Evolutionary conservation across 768 basidiomycete genomes (phyloP).

Genomic region (Auriculariales sp.): DNA sequence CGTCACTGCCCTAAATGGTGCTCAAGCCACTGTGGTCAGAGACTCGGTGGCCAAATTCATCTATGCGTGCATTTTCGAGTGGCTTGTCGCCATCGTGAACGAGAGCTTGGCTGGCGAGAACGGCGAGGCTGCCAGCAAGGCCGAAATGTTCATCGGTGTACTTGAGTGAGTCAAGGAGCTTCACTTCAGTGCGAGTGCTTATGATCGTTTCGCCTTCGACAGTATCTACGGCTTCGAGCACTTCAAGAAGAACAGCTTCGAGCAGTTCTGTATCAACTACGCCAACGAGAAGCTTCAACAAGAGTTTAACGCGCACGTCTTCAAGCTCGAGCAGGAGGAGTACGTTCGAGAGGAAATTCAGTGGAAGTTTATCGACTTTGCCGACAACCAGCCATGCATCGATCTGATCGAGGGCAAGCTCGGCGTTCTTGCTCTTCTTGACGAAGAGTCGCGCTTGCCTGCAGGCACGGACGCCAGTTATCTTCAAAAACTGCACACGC

Average conservation of each 20-base stretch:
- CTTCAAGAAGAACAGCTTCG: constrained; percentile 68
- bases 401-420: constrained; percentile 96
- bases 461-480: constrained; percentile 86
- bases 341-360: constrained; percentile 97
- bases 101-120: constrained; percentile 93
- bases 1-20: constrained; percentile 66
- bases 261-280: constrained; percentile 99
- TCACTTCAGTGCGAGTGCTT: background rate
- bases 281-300: constrained; percentile 98
- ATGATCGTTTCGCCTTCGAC: too few relatives aligned
- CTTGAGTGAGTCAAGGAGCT: constrained; percentile 19
- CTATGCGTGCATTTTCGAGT: constrained; percentile 97
- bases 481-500: constrained; percentile 78
- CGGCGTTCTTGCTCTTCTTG: constrained; percentile 84
- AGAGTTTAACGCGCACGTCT: constrained; percentile 99
- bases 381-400: constrained; percentile 97
- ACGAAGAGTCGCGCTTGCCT: constrained; percentile 95
- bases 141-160: constrained; percentile 98
- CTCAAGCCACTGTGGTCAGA: constrained; percentile 85
- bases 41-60: constrained; percentile 98
- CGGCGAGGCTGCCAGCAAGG: constrained; percentile 75
- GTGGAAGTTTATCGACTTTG: constrained; percentile 99
- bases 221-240: constrained; percentile 98
- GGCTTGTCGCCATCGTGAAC: constrained; percentile 94
- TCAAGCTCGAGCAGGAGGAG: constrained; percentile 98